These are phyloP conservation scores for Suhomyces yuchorum DNA, from an alignment of 1,139 yeast genomes.

Conservation along the genomic window DNA sequence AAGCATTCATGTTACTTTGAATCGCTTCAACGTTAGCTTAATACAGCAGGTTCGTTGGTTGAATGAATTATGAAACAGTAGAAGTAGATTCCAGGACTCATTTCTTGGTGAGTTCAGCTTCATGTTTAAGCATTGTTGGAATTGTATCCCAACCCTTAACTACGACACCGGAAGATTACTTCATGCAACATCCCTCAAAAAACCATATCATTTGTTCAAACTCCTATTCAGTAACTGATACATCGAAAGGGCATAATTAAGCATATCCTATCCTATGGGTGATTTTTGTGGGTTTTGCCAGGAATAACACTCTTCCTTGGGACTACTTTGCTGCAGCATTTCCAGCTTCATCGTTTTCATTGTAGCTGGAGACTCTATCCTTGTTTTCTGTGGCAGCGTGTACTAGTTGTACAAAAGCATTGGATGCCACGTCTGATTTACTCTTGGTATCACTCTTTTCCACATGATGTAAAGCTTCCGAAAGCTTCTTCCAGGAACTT, in stretches of 20 bases:
- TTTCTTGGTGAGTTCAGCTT: too few relatives aligned
- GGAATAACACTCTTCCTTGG: background rate
- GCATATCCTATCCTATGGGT: background rate
- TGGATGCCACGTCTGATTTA: constrained; percentile 11
- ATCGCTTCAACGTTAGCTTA: too few relatives aligned
- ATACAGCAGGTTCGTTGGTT: too few relatives aligned
- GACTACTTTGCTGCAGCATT: background rate
- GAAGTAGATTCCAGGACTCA: too few relatives aligned
- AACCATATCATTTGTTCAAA: background rate
- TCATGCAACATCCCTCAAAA: background rate
- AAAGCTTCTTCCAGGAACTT: constrained; percentile 27
- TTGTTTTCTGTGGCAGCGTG: constrained; percentile 69
- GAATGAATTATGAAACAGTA: too few relatives aligned
- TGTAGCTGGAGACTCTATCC: constrained; percentile 52
- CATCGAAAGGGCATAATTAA: background rate
- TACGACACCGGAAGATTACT: background rate
- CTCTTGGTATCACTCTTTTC: constrained; percentile 18
- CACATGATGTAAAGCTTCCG: constrained; percentile 23
- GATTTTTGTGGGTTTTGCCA: background rate
- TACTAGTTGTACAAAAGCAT: constrained; percentile 74
- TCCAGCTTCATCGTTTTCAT: constrained; percentile 21
- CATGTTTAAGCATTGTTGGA: too few relatives aligned
- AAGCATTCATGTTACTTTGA: too few relatives aligned
- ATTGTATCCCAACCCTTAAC: too few relatives aligned
- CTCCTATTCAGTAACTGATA: background rate